Base-by-base conservation (phyloP, 257 asterid genomes). In the Knoxia roxburghii region DNA sequence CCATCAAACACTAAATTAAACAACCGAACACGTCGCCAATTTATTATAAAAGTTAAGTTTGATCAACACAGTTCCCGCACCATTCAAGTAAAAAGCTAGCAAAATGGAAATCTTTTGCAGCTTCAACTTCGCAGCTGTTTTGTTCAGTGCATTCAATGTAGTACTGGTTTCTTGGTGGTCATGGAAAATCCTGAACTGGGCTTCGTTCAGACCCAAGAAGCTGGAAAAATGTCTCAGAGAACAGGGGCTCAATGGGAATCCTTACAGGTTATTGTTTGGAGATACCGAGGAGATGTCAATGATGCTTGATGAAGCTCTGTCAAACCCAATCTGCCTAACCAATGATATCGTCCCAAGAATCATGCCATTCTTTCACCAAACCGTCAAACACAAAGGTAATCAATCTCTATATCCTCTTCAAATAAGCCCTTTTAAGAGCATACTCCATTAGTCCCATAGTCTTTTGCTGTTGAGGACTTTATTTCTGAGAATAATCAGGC, bases 171-270 rank as follows among this genome's bases (percentile, higher is more conserved):
- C 15, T 40, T 12, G 40, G 6, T 60, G 4, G 49, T 27, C 27
- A n/a, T 60, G 65, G 65, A 60, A 24, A 33, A 60, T 37, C 48
- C 24, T 60, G 46, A 33, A 60, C 65, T 60, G 65, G 65, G 29
- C 26, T 17, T 60, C 48, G 65, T 17, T 60, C 18, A 60, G 43
- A 1, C 65, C 65, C 7, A 60, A 41, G 65, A 60, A 33, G 46
- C 29, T 41, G 48, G 65, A 60, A 8, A 60, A 35, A 23, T 18
- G 40, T 29, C 65, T 60, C 48, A 60, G 65, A 35, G 15, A 60
- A 12, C 65, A 26, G 35, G 65, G 65, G 18, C 24, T 60, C 30
- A 21, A 10, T 35, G 65, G 65, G 9, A 60, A 60, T 33, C 21
- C 48, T 24, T 60, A 60, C 29, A 60, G 49, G 26, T 60, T 60